These are phyloP conservation scores for Pestalotiopsis sp. DNA, from an alignment of 2,329 filamentous ascomycete species.

Conservation along the genomic window DNA sequence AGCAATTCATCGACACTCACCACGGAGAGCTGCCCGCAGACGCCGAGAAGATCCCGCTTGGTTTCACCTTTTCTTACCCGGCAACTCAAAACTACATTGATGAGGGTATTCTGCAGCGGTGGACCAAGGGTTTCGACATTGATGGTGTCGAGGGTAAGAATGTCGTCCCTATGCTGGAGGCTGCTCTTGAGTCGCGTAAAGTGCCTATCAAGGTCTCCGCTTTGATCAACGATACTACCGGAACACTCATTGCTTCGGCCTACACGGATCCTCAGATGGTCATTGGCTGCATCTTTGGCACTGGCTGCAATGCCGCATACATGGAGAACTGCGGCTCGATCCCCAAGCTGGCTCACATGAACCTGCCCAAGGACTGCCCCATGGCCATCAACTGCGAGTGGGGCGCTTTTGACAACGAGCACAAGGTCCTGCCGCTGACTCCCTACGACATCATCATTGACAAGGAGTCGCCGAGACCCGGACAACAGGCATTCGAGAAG, in stretches of 20 bases:
- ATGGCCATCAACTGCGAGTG: conserved; percentile 99
- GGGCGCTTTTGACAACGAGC: conserved; percentile 95
- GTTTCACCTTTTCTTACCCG: conserved; percentile 96
- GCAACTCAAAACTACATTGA: conserved; percentile 93
- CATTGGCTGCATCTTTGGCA: conserved; percentile 98
- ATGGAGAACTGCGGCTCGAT: conserved; percentile 93
- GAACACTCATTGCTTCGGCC: conserved; percentile 92
- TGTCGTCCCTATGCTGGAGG: conserved; percentile 86
- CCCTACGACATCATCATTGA: conserved; percentile 87
- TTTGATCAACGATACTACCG: conserved; percentile 96
- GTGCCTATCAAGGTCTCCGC: conserved; percentile 92
- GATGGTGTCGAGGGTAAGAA: conserved; percentile 88
- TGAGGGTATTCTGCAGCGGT: conserved; percentile 87
- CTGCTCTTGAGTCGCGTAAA: conserved; percentile 70
- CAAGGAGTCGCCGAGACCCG: conserved; percentile 86
- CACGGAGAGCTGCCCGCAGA: conserved; percentile 65
- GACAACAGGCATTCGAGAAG: conserved; percentile 96
- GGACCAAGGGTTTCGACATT: conserved; percentile 98
- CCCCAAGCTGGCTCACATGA: conserved; percentile 91
- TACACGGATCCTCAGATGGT: conserved; percentile 95
- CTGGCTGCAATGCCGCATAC: conserved; percentile 97
- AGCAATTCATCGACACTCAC: conserved; percentile 88
- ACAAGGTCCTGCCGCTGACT: conserved; percentile 82
- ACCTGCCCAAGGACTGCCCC: conserved; percentile 78
- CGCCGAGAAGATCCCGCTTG: conserved; percentile 69